A percentile compares a stretch with the other conserved stretches of the same genome.
phyloP scores from a whole-genome alignment of 2,329 filamentous ascomycete species.

The Diaporthe ampelina region DNA sequence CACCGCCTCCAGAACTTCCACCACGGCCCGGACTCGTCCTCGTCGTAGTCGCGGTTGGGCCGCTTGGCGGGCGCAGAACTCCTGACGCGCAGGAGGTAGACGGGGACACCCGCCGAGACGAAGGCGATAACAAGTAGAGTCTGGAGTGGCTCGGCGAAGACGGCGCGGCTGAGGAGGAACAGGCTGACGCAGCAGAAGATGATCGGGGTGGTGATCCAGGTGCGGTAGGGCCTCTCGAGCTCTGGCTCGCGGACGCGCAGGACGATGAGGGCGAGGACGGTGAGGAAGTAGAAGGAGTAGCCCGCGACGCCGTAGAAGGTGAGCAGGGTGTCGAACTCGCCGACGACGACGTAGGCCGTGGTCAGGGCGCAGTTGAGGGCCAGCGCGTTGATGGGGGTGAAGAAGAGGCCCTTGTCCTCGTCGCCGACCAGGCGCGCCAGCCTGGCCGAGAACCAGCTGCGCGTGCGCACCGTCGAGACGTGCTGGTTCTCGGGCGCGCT shows the following conservation, averaged over 20 bases:
- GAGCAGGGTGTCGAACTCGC: slow-evolving; percentile 91
- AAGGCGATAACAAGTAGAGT: slow-evolving; percentile 90
- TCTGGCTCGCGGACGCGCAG: slow-evolving; percentile 88
- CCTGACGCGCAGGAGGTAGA: slow-evolving; percentile 90
- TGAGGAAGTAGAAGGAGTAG: slow-evolving; percentile 97
- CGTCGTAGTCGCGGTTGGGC: slow-evolving; percentile 51
- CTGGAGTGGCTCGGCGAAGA: slow-evolving; percentile 92
- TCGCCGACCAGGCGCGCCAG: slow-evolving; percentile 79
- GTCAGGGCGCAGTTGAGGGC: slow-evolving; percentile 84
- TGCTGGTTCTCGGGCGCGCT: slow-evolving; percentile 53
- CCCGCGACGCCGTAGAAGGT: slow-evolving; percentile 98
- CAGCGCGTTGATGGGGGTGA: slow-evolving; percentile 94
- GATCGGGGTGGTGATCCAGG: slow-evolving; percentile 97
- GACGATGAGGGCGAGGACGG: slow-evolving; percentile 92
- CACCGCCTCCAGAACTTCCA: slow-evolving; percentile 74
- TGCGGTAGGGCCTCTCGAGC: slow-evolving; percentile 91
- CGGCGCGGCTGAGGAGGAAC: slow-evolving; percentile 88
- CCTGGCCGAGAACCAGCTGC: slow-evolving; percentile 70
- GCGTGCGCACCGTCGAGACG: slow-evolving; percentile 61
- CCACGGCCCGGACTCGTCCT: slow-evolving; percentile 54
- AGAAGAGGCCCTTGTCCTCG: slow-evolving; percentile 84
- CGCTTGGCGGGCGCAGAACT: slow-evolving; percentile 67
- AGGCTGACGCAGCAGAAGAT: slow-evolving; percentile 98
- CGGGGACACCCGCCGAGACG: slow-evolving; percentile 83
- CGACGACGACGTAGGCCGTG: slow-evolving; percentile 82